Percentiles rank a stretch among this genome's conserved stretches.
Conservation (phyloP, 495 filamentous ascomycete genomes). For the Hypoxylon cercidicola region DNA sequence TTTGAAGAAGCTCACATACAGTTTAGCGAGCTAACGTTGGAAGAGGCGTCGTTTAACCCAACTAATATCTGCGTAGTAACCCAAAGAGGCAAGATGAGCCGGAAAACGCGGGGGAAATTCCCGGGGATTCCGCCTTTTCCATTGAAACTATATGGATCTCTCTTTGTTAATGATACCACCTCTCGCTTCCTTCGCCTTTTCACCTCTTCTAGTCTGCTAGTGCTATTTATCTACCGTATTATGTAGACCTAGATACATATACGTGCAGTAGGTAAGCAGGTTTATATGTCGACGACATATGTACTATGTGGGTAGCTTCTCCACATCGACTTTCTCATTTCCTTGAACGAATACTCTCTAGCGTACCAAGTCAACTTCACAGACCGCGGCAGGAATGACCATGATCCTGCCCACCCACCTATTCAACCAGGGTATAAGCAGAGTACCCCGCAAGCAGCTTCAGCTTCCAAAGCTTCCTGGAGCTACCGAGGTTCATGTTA, state of each 20-base stretch:
- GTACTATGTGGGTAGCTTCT: not conserved
- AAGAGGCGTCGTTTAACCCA: not conserved
- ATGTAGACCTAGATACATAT: too few species aligned
- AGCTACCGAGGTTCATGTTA: constrained; percentile 1
- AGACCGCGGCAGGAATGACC: not conserved
- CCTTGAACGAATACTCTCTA: not conserved
- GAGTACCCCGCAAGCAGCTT: constrained; percentile 22
- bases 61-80: not conserved
- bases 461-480: constrained; percentile 10
- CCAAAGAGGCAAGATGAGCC: not conserved
- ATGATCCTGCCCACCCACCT: constrained; percentile 21
- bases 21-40: not conserved
- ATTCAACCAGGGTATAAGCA: constrained; percentile 16
- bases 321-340: not conserved
- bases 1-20: not conserved
- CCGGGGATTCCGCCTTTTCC: not conserved
- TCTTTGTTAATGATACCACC: not conserved
- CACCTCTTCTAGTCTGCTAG: not conserved
- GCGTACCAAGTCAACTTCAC: not conserved
- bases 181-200: too few species aligned
- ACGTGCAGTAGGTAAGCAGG: not conserved
- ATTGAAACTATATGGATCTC: not conserved
- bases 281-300: not conserved
- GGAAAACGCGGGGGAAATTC: not conserved
- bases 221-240: not conserved